A percentile compares a stretch with the other conserved stretches of the same genome.
Conservation (phyloP, 371 early-diverging fungal genomes). For the Saksenaea oblongispora region DNA sequence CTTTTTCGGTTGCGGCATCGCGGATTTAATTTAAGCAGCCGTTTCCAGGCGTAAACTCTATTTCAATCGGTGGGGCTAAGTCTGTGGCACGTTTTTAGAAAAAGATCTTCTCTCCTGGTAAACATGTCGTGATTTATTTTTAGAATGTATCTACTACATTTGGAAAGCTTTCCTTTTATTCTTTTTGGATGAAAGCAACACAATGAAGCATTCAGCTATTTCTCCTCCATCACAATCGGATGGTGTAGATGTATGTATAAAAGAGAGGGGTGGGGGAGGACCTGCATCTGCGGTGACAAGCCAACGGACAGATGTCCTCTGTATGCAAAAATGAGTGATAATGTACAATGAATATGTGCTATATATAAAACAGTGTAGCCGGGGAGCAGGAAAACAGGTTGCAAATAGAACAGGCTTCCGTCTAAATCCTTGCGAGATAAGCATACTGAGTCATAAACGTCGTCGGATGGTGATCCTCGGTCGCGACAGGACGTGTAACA, state of each 20-base stretch:
- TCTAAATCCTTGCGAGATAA: conserved; percentile 16
- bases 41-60: no score
- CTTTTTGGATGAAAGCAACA: neutral
- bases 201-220: neutral
- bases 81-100: no score
- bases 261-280: no score
- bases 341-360: conserved; percentile 7
- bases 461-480: conserved; percentile 10
- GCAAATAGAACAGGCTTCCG: neutral
- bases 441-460: conserved; percentile 18
- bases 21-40: no score
- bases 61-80: no score
- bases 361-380: neutral
- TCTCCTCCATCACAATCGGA: no score
- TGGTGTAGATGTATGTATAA: no score
- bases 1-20: no score
- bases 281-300: neutral
- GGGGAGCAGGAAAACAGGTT: neutral
- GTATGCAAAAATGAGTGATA: neutral
- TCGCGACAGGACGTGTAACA: conserved; percentile 7
- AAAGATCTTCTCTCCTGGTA: no score
- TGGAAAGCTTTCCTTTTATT: neutral
- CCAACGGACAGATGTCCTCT: neutral
- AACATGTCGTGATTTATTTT: no score
- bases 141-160: neutral